These are phyloP conservation scores for Gaertneriomyces semiglobifer DNA, from an alignment of 192 early-diverging fungal species.

Conservation along the genomic window DNA sequence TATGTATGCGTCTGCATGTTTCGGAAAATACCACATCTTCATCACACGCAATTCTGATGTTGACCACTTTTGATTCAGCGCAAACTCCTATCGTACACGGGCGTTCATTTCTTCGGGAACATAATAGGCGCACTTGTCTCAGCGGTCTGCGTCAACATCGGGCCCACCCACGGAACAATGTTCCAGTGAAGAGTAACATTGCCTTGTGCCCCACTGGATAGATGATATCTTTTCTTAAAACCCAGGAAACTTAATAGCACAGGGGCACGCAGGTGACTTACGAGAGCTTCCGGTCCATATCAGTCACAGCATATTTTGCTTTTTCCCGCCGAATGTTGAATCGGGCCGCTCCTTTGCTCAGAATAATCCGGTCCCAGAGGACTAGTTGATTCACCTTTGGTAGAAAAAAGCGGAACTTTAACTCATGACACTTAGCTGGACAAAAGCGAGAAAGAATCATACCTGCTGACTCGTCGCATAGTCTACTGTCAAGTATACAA, in stretches of 20 bases:
- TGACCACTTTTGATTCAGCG: too few species aligned
- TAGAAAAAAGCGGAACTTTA: not conserved
- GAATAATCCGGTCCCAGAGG: conserved; percentile 81
- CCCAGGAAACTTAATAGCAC: not conserved
- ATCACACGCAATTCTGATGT: too few species aligned
- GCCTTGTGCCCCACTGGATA: conserved; percentile 55
- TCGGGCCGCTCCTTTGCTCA: conserved; percentile 59
- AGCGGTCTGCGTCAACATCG: conserved; percentile 44
- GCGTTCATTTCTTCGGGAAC: conserved; percentile 11
- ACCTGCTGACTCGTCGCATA: conserved; percentile 49
- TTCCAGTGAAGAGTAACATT: conserved; percentile 79
- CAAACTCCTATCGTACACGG: too few species aligned
- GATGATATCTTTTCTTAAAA: not conserved
- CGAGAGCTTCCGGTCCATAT: conserved; percentile 67
- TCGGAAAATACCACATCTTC: too few species aligned
- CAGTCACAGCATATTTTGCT: conserved; percentile 68
- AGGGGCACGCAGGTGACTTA: conserved; percentile 25
- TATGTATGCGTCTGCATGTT: too few species aligned
- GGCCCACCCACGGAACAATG: conserved; percentile 73
- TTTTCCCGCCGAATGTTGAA: conserved; percentile 52
- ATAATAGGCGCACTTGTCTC: conserved; percentile 23
- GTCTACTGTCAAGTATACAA: conserved; percentile 74
- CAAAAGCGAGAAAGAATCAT: not conserved
- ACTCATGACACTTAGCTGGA: not conserved
- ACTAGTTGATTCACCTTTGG: conserved; percentile 64